Evolutionary conservation across 1,284 basidiomycete species (phyloP).

Genomic region (Microbotryomycetes sp.): DNA sequence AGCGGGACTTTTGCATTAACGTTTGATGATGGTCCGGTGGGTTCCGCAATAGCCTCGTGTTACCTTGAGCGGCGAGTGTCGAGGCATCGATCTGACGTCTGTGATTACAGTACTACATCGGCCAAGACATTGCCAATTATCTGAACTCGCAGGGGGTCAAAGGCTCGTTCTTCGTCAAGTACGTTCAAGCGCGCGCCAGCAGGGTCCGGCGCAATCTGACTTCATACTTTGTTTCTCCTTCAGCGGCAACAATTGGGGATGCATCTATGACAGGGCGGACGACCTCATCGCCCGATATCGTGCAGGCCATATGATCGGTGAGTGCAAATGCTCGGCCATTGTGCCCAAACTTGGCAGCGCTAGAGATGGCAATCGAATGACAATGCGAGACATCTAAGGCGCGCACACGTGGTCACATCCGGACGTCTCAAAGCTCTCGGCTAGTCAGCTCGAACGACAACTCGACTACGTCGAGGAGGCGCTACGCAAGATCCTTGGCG

Average conservation of each 20-base stretch:
- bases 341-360: not conserved
- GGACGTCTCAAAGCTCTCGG: constrained; percentile 32
- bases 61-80: not conserved
- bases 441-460: constrained; percentile 29
- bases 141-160: constrained; percentile 20
- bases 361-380: too few species aligned
- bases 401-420: constrained; percentile 29
- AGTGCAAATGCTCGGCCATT: too few species aligned
- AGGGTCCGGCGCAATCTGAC: not conserved
- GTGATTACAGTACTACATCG: constrained; percentile 29
- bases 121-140: constrained; percentile 26
- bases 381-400: constrained; percentile 28
- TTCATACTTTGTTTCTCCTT: constrained; percentile 3
- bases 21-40: constrained; percentile 32
- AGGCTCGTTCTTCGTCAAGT: constrained; percentile 26
- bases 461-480: constrained; percentile 31
- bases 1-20: constrained; percentile 26
- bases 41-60: not conserved
- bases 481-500: constrained; percentile 37
- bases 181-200: not conserved
- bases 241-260: constrained; percentile 36
- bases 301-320: constrained; percentile 37
- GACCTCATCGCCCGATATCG: constrained; percentile 28
- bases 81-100: not conserved
- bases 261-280: constrained; percentile 35